Conservation (phyloP, 78 protist genomes). For the Dictyostelium citrinum region DNA sequence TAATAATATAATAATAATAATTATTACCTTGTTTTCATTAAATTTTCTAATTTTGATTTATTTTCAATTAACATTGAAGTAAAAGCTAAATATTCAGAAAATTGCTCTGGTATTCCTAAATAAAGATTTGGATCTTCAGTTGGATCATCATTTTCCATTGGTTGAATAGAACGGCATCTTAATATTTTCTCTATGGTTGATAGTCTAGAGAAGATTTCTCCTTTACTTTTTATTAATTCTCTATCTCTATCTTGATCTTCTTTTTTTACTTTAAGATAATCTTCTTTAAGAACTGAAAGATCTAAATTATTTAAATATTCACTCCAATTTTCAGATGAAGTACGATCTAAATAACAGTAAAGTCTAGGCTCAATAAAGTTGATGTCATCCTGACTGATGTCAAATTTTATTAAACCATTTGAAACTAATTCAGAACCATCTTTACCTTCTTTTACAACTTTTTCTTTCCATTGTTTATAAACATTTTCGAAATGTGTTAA, state of each 20-base stretch:
- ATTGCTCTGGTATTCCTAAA: conserved; percentile 8
- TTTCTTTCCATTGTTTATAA: neutral
- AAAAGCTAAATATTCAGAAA: conserved; percentile 4
- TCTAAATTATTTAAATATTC: conserved; percentile 5
- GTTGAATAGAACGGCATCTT: neutral
- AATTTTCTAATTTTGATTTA: conserved; percentile 4
- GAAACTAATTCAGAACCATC: neutral
- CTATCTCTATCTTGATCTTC: neutral
- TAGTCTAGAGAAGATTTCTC: neutral
- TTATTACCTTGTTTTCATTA: conserved; percentile 29
- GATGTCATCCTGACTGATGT: conserved; percentile 9
- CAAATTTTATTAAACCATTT: neutral
- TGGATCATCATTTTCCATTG: conserved; percentile 50
- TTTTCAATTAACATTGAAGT: conserved; percentile 20
- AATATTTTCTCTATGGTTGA: conserved; percentile 1
- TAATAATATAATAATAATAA: too few relatives aligned
- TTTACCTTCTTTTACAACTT: neutral
- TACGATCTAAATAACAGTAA: conserved; percentile 20
- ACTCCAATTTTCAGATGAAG: conserved; percentile 42
- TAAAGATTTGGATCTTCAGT: conserved; percentile 45
- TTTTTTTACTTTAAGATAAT: neutral
- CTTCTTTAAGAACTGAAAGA: neutral
- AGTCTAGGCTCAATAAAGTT: conserved; percentile 28
- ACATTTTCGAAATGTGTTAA: neutral
- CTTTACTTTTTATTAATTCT: neutral